Evolutionary conservation across 2,329 filamentous ascomycete species (phyloP).

Genomic region (Daldinia eschscholtzii): DNA sequence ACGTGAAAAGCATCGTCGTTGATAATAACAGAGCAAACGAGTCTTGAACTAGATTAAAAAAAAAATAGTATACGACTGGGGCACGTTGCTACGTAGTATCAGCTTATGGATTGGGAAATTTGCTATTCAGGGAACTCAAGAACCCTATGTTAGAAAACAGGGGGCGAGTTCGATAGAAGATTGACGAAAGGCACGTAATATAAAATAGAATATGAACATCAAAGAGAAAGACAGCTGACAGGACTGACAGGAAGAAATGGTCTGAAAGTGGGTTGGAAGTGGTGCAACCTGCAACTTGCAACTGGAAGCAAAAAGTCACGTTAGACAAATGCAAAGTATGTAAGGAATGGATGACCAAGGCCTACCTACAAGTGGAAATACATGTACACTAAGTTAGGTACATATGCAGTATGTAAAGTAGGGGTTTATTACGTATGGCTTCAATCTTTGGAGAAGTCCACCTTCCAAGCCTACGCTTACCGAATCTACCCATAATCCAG

Average conservation of each 20-base stretch:
- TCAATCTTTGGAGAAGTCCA: conserved; percentile 9
- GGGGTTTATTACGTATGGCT: conserved; percentile 8
- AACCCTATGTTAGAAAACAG: not conserved
- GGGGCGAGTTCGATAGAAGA: not conserved
- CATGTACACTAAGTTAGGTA: not conserved
- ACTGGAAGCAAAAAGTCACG: conserved; percentile 15
- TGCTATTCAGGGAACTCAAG: conserved; percentile 10
- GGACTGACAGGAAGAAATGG: not conserved
- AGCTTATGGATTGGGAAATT: conserved; percentile 28
- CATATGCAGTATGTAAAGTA: not conserved
- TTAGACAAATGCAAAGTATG: conserved; percentile 12
- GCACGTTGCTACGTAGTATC: conserved; percentile 16
- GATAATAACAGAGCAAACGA: conserved; percentile 9
- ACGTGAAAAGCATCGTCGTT: conserved; percentile 42
- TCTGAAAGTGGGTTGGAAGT: conserved; percentile 11
- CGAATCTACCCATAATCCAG: not conserved
- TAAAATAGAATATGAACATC: not conserved
- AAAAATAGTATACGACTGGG: conserved; percentile 20
- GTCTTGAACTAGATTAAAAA: conserved; percentile 13
- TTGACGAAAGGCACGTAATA: not conserved
- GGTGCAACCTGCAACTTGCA: not conserved
- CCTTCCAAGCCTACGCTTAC: not conserved
- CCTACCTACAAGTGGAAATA: too few species aligned
- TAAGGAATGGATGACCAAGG: not conserved
- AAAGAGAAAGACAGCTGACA: conserved; percentile 1